Evolutionary conservation across 2,329 filamentous ascomycete genomes (phyloP).

Genomic region (Ascocoryne sarcoides): DNA sequence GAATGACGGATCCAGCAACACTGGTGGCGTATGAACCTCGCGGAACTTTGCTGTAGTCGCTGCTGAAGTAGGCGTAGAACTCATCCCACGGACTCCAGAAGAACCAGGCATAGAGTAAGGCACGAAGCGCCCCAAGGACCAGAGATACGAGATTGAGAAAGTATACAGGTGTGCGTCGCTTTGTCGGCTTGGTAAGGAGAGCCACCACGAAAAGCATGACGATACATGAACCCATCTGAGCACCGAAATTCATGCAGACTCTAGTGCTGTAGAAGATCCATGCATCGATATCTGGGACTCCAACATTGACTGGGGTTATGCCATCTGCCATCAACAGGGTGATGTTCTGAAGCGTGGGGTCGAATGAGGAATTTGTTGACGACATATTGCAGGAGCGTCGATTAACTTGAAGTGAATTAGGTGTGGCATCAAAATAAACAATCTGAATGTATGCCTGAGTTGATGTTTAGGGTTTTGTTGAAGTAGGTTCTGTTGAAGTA

Average conservation of each 20-base stretch:
- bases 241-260: conserved; percentile 46
- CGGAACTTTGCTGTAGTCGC: conserved; percentile 38
- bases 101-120: conserved; percentile 39
- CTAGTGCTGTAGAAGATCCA: conserved; percentile 39
- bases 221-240: conserved; percentile 51
- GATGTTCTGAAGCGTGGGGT: conserved; percentile 44
- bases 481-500: no score
- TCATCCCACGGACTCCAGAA: conserved; percentile 43
- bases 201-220: conserved; percentile 48
- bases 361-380: conserved; percentile 29
- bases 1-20: conserved; percentile 39
- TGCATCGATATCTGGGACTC: conserved; percentile 35
- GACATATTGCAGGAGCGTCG: no score
- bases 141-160: conserved; percentile 50
- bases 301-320: conserved; percentile 30
- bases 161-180: conserved; percentile 50
- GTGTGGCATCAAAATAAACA: neutral
- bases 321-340: conserved; percentile 38
- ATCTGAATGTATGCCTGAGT: conserved; percentile 1
- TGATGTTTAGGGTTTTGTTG: no score
- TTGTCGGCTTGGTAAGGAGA: conserved; percentile 49
- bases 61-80: conserved; percentile 40
- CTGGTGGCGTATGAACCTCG: conserved; percentile 36
- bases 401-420: conserved; percentile 4
- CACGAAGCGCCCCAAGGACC: conserved; percentile 43